These are phyloP conservation scores for Thalia dealbata DNA, from an alignment of 176 grass and related monocot species.

Conservation along the genomic window DNA sequence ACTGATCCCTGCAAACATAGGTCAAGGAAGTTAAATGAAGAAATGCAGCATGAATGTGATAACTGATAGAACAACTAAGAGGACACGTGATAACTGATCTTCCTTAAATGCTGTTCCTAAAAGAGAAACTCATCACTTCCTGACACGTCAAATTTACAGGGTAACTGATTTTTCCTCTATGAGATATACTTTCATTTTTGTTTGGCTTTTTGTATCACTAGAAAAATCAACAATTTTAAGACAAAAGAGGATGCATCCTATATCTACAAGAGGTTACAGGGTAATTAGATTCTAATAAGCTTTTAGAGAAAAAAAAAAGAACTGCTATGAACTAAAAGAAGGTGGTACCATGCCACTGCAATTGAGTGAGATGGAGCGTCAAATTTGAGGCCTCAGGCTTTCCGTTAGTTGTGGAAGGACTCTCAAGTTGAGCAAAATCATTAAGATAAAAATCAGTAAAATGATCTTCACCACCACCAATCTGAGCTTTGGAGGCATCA, in stretches of 20 bases:
- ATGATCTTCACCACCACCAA: constrained; percentile 20
- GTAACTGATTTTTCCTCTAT: no score
- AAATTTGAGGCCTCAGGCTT: constrained; percentile 49
- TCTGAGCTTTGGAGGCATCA: constrained; percentile 33
- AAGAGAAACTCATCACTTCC: no score
- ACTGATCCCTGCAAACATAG: constrained; percentile 27
- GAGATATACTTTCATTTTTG: background rate
- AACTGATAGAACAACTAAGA: background rate
- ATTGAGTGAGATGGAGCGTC: constrained; percentile 67
- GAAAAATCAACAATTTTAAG: background rate
- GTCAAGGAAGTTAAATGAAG: background rate
- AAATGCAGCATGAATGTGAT: background rate
- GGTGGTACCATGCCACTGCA: constrained; percentile 76
- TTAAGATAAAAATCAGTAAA: constrained; percentile 55
- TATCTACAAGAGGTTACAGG: background rate
- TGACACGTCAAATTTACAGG: no score
- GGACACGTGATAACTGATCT: background rate
- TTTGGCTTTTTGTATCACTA: background rate
- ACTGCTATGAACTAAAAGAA: background rate
- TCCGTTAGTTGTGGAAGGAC: constrained; percentile 23
- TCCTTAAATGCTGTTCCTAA: no score
- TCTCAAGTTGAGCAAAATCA: constrained; percentile 63
- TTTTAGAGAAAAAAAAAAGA: constrained; percentile 2
- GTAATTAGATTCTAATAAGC: background rate
- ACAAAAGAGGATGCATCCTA: background rate